Percentiles rank a stretch among this genome's conserved stretches.
Evolutionary conservation across 768 basidiomycete species (phyloP).

Genomic region (Mycena crocata): DNA sequence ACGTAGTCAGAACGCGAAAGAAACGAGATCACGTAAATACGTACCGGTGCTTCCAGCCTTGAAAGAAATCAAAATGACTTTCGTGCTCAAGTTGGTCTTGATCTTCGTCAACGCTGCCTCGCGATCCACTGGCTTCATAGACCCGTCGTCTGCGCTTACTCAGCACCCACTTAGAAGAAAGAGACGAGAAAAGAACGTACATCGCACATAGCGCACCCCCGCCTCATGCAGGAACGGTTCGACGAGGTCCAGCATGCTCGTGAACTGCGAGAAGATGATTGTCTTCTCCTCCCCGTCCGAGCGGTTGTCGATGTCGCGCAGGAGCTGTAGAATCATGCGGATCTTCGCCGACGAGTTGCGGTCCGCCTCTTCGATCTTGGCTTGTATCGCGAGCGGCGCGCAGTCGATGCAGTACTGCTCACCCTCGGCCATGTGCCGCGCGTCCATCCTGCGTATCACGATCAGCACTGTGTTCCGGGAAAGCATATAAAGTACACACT

Average conservation of each 20-base stretch:
- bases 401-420: constrained; percentile 72
- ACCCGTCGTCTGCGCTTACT: constrained; percentile 82
- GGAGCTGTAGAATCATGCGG: constrained; percentile 79
- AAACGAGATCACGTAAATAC: constrained; percentile 34
- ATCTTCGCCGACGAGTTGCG: constrained; percentile 89
- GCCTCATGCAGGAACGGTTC: constrained; percentile 83
- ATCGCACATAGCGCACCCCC: constrained; percentile 82
- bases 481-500: constrained; percentile 57
- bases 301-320: constrained; percentile 71
- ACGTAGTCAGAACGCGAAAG: constrained; percentile 15
- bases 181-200: constrained; percentile 64
- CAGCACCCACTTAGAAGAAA: constrained; percentile 8
- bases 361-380: constrained; percentile 58
- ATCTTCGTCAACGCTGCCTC: constrained; percentile 83
- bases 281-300: constrained; percentile 83
- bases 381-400: constrained; percentile 61
- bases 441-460: constrained; percentile 47
- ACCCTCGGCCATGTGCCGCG: constrained; percentile 51
- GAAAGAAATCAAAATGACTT: constrained; percentile 94
- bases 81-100: constrained; percentile 63
- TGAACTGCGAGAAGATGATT: constrained; percentile 96
- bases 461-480: constrained; percentile 5
- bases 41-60: constrained; percentile 94
- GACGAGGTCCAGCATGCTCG: constrained; percentile 86
- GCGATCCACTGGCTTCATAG: constrained; percentile 81